phyloP scores from a whole-genome alignment of 768 basidiomycete species.

The Panaeolus cyanescens region DNA sequence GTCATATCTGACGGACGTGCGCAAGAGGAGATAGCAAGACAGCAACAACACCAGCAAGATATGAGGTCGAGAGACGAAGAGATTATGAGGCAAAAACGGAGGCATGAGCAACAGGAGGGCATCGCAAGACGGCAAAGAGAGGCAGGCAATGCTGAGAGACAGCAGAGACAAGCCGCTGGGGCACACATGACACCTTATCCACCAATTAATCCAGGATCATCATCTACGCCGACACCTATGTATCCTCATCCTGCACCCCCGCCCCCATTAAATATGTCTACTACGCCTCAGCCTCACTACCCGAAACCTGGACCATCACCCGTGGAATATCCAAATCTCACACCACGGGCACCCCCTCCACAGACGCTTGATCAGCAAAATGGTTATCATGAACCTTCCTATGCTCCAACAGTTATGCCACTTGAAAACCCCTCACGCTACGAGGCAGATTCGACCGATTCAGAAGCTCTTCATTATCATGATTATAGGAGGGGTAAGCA shows the following conservation, averaged over 20 bases:
- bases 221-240: slow-evolving; percentile 17
- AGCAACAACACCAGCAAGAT: slow-evolving; percentile 40
- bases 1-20: slow-evolving; percentile 25
- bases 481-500: slow-evolving; percentile 24
- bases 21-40: slow-evolving; percentile 15
- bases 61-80: slow-evolving; percentile 49
- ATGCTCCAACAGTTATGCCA: slow-evolving; percentile 49
- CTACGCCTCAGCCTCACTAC: slow-evolving; percentile 20
- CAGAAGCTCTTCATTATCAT: slow-evolving; percentile 38
- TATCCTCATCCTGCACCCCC: slow-evolving; percentile 18
- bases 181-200: slow-evolving; percentile 34
- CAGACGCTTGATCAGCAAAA: slow-evolving; percentile 8
- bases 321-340: slow-evolving; percentile 19
- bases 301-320: slow-evolving; percentile 11
- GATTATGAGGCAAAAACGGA: slow-evolving; percentile 42
- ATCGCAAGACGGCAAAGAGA: slow-evolving; percentile 62
- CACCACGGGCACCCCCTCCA: slow-evolving; percentile 7
- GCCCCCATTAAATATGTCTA: slow-evolving; percentile 10
- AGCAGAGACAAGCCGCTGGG: slow-evolving; percentile 5
- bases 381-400: slow-evolving; percentile 10
- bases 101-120: slow-evolving; percentile 52
- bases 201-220: slow-evolving; percentile 11
- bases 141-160: slow-evolving; percentile 51
- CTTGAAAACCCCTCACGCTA: slow-evolving; percentile 63
- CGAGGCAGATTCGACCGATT: slow-evolving; percentile 50